These are phyloP conservation scores for Trichosporon sp. DNA, from an alignment of 1,284 basidiomycete genomes.

Conservation along the genomic window DNA sequence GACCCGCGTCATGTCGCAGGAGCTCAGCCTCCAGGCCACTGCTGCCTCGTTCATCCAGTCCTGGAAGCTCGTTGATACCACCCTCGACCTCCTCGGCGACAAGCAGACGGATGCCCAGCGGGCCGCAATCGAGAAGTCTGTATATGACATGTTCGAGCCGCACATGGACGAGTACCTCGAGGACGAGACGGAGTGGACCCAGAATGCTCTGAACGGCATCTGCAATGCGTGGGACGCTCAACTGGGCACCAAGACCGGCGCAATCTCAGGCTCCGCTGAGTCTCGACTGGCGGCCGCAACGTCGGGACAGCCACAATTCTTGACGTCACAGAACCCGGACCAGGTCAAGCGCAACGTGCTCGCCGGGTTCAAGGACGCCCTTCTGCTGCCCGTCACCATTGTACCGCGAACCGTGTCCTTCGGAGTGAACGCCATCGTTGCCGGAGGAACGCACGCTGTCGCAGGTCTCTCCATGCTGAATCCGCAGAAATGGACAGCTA, in stretches of 20 bases:
- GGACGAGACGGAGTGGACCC: conserved; percentile 82
- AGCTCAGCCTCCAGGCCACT: conserved; percentile 73
- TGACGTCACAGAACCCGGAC: conserved; percentile 80
- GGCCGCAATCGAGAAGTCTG: conserved; percentile 68
- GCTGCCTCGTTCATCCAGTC: conserved; percentile 86
- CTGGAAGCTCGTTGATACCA: conserved; percentile 75
- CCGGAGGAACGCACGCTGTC: conserved; percentile 66
- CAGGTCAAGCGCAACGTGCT: conserved; percentile 88
- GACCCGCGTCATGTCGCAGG: conserved; percentile 67
- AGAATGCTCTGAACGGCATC: conserved; percentile 65
- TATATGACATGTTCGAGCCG: conserved; percentile 86
- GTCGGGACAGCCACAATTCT: conserved; percentile 56
- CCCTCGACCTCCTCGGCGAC: conserved; percentile 53
- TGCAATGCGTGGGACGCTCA: conserved; percentile 70
- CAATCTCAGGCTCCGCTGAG: background rate
- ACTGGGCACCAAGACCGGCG: conserved; percentile 14
- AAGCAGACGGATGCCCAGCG: conserved; percentile 45
- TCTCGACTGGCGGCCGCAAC: background rate
- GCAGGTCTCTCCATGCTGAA: conserved; percentile 82
- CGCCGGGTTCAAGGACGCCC: conserved; percentile 81
- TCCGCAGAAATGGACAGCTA: conserved; percentile 68
- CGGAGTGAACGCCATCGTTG: conserved; percentile 65
- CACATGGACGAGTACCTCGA: conserved; percentile 97
- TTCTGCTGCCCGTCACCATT: conserved; percentile 90
- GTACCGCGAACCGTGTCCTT: conserved; percentile 74